A percentile compares a stretch with the other conserved stretches of the same genome.
Conservation (phyloP, 805 yeast species). For the Cyberlindnera mycetangii region DNA sequence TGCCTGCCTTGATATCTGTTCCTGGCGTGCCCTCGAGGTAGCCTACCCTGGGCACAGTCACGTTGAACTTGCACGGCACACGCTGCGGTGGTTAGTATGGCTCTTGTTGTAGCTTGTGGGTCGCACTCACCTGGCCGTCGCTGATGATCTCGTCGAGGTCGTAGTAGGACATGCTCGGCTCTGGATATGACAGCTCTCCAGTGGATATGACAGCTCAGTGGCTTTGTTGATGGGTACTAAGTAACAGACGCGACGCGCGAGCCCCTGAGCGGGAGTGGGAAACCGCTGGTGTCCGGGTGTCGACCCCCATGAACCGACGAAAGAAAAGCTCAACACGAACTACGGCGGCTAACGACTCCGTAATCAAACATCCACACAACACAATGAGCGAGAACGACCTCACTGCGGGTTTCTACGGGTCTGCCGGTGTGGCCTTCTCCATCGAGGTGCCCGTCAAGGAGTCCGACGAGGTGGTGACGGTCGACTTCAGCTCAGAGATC, state of each 20-base stretch:
- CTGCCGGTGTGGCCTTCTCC: conserved; percentile 8
- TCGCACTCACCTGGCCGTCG: conserved; percentile 47
- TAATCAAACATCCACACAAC: not conserved
- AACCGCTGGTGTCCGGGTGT: too few relatives aligned
- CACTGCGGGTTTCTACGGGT: conserved; percentile 12
- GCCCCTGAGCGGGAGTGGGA: too few relatives aligned
- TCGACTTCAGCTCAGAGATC: conserved; percentile 75
- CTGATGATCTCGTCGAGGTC: conserved; percentile 76
- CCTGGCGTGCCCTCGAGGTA: conserved; percentile 79
- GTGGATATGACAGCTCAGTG: too few relatives aligned
- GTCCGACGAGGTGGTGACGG: conserved; percentile 80
- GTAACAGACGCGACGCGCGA: not conserved
- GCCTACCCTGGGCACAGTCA: conserved; percentile 83
- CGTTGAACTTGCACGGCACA: conserved; percentile 76
- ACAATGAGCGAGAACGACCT: conserved; percentile 8
- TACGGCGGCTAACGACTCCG: not conserved
- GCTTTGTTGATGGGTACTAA: too few relatives aligned
- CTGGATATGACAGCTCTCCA: not conserved
- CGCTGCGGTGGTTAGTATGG: conserved; percentile 33
- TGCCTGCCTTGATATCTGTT: conserved; percentile 48
- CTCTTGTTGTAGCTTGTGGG: not conserved
- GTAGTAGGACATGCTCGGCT: conserved; percentile 44
- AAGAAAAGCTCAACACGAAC: not conserved
- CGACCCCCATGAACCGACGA: too few relatives aligned
- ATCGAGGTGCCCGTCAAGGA: conserved; percentile 67